Conservation (phyloP, 306 rosid genomes). For the Hippophae tibetana region DNA sequence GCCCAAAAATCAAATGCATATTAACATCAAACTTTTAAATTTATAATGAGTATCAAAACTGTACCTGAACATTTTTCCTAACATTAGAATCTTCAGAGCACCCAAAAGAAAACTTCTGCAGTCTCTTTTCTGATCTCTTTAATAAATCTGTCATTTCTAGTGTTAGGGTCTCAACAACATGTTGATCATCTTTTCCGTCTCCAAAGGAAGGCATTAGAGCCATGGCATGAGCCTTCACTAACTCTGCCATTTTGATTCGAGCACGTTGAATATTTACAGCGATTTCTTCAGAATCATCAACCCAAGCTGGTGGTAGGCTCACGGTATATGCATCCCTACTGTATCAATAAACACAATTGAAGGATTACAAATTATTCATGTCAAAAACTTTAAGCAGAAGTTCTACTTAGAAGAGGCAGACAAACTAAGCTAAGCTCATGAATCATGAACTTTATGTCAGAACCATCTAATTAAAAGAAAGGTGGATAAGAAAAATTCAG, state of each 20-base stretch:
- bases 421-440: background rate
- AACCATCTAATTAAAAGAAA: background rate
- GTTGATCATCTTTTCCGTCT: conserved; percentile 65
- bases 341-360: conserved; percentile 19
- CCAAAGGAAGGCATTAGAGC: conserved; percentile 72
- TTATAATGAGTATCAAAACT: conserved; percentile 6
- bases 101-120: conserved; percentile 46
- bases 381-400: conserved; percentile 4
- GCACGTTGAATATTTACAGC: conserved; percentile 47
- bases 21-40: background rate
- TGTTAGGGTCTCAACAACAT: conserved; percentile 47
- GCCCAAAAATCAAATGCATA: no score
- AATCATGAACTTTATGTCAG: background rate
- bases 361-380: conserved; percentile 6
- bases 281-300: conserved; percentile 71
- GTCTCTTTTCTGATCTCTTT: conserved; percentile 52
- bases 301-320: conserved; percentile 77
- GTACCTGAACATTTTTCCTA: conserved; percentile 71
- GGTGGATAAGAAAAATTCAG: background rate
- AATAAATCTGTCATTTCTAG: conserved; percentile 55
- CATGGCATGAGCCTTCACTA: conserved; percentile 58
- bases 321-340: conserved; percentile 61
- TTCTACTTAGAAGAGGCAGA: conserved; percentile 2
- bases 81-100: conserved; percentile 64
- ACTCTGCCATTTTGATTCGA: conserved; percentile 47